Evolutionary conservation across 768 basidiomycete genomes (phyloP).

Genomic region (Boletus rufocinnamomeus): DNA sequence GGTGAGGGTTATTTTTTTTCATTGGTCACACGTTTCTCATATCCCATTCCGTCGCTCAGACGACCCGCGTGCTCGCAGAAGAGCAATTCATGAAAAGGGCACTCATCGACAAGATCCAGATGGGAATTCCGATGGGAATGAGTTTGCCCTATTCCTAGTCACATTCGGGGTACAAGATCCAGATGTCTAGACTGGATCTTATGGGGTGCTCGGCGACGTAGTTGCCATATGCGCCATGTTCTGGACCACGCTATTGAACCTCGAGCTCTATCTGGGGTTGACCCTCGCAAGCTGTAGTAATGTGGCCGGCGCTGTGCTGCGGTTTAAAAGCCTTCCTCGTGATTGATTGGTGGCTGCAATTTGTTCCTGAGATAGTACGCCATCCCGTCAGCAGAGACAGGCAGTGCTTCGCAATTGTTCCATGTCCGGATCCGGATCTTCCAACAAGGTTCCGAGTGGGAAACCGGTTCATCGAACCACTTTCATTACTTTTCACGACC

Average conservation of each 20-base stretch:
- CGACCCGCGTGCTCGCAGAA: constrained; percentile 83
- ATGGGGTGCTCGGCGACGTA: constrained; percentile 38
- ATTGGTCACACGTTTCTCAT: constrained; percentile 19
- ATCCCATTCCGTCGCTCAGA: constrained; percentile 44
- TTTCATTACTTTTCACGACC: constrained; percentile 24
- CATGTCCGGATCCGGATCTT: constrained; percentile 36
- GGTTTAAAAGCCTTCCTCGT: constrained; percentile 19
- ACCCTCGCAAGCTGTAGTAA: constrained; percentile 15
- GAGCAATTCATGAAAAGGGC: constrained; percentile 98
- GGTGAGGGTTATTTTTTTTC: constrained; percentile 48
- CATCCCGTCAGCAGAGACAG: constrained; percentile 24
- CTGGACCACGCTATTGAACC: constrained; percentile 30
- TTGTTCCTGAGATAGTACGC: constrained; percentile 30
- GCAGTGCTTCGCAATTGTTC: constrained; percentile 36
- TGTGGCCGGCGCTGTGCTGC: constrained; percentile 26
- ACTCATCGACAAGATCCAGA: constrained; percentile 86
- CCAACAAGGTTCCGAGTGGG: constrained; percentile 31
- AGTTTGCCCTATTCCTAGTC: constrained; percentile 42
- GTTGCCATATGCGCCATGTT: constrained; percentile 39
- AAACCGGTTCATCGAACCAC: constrained; percentile 30
- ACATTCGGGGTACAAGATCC: constrained; percentile 38
- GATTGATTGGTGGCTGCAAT: constrained; percentile 32
- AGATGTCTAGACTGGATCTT: constrained; percentile 27
- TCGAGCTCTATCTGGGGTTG: constrained; percentile 29
- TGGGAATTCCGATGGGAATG: constrained; percentile 54